phyloP scores from a whole-genome alignment of 2,329 filamentous ascomycete genomes.

The Thelonectria blattea region DNA sequence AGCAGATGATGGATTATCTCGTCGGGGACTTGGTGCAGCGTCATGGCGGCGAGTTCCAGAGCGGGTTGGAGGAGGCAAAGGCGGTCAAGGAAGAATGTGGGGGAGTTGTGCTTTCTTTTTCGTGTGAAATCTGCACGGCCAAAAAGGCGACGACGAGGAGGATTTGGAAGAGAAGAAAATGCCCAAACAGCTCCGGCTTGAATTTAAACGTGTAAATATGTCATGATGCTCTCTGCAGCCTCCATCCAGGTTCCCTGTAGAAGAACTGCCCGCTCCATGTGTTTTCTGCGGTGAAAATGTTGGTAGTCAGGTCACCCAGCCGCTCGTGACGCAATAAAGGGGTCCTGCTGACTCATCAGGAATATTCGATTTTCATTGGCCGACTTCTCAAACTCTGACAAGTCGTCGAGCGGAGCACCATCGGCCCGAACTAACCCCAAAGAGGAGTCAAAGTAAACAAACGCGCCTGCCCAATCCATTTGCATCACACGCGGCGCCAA shows the following conservation, averaged over 20 bases:
- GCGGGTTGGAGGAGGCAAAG: constrained; percentile 14
- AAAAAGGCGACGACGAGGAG: background rate
- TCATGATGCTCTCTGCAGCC: constrained; percentile 28
- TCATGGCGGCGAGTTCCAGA: constrained; percentile 38
- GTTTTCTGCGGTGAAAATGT: constrained; percentile 13
- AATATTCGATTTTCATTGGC: constrained; percentile 12
- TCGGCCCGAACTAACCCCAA: constrained; percentile 42
- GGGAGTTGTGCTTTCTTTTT: background rate
- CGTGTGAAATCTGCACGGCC: background rate
- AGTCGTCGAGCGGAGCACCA: constrained; percentile 21
- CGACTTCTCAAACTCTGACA: background rate
- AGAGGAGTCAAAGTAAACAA: constrained; percentile 51
- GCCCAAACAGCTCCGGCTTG: constrained; percentile 8
- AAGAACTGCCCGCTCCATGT: constrained; percentile 14
- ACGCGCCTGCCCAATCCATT: constrained; percentile 36
- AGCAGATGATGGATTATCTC: constrained; percentile 86
- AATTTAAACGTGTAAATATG: constrained; percentile 29
- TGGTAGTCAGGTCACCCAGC: constrained; percentile 18
- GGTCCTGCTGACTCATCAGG: constrained; percentile 17
- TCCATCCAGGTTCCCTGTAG: constrained; percentile 6
- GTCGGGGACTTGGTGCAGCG: constrained; percentile 68
- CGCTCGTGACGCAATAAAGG: constrained; percentile 27
- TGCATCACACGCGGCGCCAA: constrained; percentile 30
- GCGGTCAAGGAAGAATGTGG: constrained; percentile 15
- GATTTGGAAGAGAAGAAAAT: background rate